Conservation (phyloP, 176 grass and related monocot species). For the Musa schizocarpa region DNA sequence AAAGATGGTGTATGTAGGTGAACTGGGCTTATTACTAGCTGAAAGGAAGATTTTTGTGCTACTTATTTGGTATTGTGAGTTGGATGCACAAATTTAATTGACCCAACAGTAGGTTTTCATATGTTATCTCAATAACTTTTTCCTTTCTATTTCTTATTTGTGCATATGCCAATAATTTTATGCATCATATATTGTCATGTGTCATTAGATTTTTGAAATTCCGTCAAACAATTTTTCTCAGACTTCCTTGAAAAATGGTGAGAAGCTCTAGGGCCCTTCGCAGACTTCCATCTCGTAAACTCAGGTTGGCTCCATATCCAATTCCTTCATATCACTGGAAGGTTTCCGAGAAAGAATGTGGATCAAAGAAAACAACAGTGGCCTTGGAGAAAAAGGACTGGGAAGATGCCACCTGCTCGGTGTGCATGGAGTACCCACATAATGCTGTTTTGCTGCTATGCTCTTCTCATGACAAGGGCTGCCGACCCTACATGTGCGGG, state of each 20-base stretch:
- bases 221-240: slow-evolving; percentile 11
- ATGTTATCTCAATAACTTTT: no score
- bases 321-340: slow-evolving; percentile 62
- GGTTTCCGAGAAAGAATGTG: slow-evolving; percentile 28
- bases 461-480: slow-evolving; percentile 95
- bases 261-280: slow-evolving; percentile 47
- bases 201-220: background rate
- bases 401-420: slow-evolving; percentile 91
- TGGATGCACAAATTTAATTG: no score
- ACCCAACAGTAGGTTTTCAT: no score
- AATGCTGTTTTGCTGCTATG: slow-evolving; percentile 94
- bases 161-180: no score
- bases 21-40: no score
- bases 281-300: slow-evolving; percentile 53
- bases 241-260: slow-evolving; percentile 52
- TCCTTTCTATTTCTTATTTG: no score
- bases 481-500: slow-evolving; percentile 93
- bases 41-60: no score
- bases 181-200: no score
- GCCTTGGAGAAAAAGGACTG: slow-evolving; percentile 65
- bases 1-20: no score
- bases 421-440: slow-evolving; percentile 95
- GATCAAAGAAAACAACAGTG: slow-evolving; percentile 36
- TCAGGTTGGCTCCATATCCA: slow-evolving; percentile 63
- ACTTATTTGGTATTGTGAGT: no score